Percentiles rank a stretch among this genome's conserved stretches.
phyloP scores from a whole-genome alignment of 805 yeast genomes.

The Candida glaebosa region DNA sequence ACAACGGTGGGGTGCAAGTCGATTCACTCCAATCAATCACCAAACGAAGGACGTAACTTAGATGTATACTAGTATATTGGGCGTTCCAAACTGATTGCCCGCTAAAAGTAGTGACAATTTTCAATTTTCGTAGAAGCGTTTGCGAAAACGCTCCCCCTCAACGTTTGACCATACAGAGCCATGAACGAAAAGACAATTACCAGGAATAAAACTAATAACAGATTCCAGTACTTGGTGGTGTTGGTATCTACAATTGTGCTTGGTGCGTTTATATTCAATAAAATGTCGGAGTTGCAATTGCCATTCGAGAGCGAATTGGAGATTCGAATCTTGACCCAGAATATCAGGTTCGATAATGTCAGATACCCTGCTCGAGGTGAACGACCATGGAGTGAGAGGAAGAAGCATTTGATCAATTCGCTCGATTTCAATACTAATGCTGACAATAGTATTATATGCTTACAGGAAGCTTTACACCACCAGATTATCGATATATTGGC shows the following conservation, averaged over 20 bases:
- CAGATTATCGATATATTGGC: conserved; percentile 33
- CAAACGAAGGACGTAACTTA: not conserved
- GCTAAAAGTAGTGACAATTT: too few species aligned
- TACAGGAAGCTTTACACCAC: conserved; percentile 39
- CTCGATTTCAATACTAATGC: conserved; percentile 24
- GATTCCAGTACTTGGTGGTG: too few species aligned
- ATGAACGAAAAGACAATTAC: too few species aligned
- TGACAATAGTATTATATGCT: conserved; percentile 36
- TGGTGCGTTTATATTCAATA: too few species aligned
- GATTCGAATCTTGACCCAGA: conserved; percentile 37
- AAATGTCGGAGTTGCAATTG: too few species aligned
- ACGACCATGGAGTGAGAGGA: conserved; percentile 43
- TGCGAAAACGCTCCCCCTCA: too few species aligned
- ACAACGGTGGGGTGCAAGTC: not conserved
- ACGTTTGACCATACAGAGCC: too few species aligned
- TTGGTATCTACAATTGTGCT: not conserved
- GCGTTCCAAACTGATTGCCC: too few species aligned
- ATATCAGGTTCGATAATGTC: conserved; percentile 42
- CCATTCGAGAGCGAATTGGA: too few species aligned
- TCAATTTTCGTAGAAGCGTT: too few species aligned
- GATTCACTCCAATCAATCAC: not conserved
- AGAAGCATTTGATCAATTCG: conserved; percentile 32
- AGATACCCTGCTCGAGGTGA: conserved; percentile 33
- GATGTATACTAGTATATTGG: too few species aligned
- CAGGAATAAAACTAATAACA: too few species aligned